Base-by-base conservation (phyloP, 1,284 basidiomycete species). In the Coniferiporia weirii region DNA sequence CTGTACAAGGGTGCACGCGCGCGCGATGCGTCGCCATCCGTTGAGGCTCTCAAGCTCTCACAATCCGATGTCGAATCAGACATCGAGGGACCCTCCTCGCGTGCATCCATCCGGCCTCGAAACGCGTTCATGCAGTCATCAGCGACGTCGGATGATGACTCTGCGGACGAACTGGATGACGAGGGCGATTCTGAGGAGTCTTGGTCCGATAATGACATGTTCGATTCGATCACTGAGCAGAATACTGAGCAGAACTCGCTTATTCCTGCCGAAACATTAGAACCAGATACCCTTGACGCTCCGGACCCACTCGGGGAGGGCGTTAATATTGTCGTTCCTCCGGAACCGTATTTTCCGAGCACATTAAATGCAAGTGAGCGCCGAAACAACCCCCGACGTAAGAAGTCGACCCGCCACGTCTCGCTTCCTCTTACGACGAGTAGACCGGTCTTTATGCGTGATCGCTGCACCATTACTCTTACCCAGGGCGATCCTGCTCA, bases 391-490 rank as follows among this genome's bases (percentile, higher is more conserved):
- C 76, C 81, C 22, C 76, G 84, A 57, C 76, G 84, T 54, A 89
- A 84, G 69, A 82, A 82, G 48, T 77, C 80, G 20, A 78, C 75
- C 57, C 74, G 75, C 36, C 80, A 82, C 59, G 88, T 89, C 50
- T 76, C 81, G 4, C 72, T 92, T 36, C 79, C 80, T 0, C 74
- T 90, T 19, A 69, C 77, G 48, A 91, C 88, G 0, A 84, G 84
- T 4, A 80, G 94, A 10, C 94, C 96, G 0, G 68, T 84, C 27
- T 98, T 95, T 74, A 89, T 94, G 67, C 81, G 93, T 57, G 95
- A 99, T 70, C 79, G 96, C 19, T 98, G 95, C 71, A 96, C 93
- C 4, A 91, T 98, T 66, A 88, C 84, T 0, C 72, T 98, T 54
- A 90, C 83, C 0, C 95, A 98, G 66, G 94, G 93, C 1, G 81